A percentile compares a stretch with the other conserved stretches of the same genome.
phyloP scores from a whole-genome alignment of 352 stramenopile genomes.

The Pythium dissimile region DNA sequence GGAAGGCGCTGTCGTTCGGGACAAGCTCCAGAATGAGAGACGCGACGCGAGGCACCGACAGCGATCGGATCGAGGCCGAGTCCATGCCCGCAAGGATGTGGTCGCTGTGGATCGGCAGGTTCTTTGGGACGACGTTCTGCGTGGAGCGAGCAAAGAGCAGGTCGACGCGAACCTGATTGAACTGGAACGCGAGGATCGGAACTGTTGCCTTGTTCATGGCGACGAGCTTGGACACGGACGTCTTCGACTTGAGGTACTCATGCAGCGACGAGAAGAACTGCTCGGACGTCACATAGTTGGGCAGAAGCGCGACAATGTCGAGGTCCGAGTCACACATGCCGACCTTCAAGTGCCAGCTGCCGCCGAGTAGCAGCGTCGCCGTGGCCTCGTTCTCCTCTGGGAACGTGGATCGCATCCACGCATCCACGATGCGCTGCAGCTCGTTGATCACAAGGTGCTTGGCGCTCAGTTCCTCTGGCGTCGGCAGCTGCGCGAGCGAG shows the following conservation, averaged over 20 bases:
- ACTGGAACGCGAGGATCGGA: slow-evolving; percentile 71
- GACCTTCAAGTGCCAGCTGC: slow-evolving; percentile 82
- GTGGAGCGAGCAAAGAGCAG: slow-evolving; percentile 75
- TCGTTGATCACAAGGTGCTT: slow-evolving; percentile 83
- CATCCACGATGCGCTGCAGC: slow-evolving; percentile 63
- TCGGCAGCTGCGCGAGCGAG: slow-evolving; percentile 51
- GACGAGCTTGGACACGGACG: slow-evolving; percentile 56
- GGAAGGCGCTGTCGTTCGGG: slow-evolving; percentile 66
- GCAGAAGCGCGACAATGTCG: slow-evolving; percentile 74
- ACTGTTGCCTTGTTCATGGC: slow-evolving; percentile 70
- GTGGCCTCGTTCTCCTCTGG: slow-evolving; percentile 32
- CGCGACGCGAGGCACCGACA: slow-evolving; percentile 73
- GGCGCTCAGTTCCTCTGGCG: slow-evolving; percentile 46
- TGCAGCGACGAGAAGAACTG: slow-evolving; percentile 69
- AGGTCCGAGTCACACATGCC: slow-evolving; percentile 72
- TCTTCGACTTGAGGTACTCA: slow-evolving; percentile 36
- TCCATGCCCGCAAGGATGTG: slow-evolving; percentile 77
- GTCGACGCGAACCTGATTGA: slow-evolving; percentile 65
- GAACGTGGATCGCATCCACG: slow-evolving; percentile 60
- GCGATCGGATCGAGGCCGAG: slow-evolving; percentile 60
- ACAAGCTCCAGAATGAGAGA: slow-evolving; percentile 82
- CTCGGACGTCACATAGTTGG: slow-evolving; percentile 51
- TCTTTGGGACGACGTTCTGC: slow-evolving; percentile 60
- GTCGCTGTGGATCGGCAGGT: slow-evolving; percentile 74
- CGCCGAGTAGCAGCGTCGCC: slow-evolving; percentile 65